Conservation (phyloP, 768 basidiomycete species). For the Russula brevipes region DNA sequence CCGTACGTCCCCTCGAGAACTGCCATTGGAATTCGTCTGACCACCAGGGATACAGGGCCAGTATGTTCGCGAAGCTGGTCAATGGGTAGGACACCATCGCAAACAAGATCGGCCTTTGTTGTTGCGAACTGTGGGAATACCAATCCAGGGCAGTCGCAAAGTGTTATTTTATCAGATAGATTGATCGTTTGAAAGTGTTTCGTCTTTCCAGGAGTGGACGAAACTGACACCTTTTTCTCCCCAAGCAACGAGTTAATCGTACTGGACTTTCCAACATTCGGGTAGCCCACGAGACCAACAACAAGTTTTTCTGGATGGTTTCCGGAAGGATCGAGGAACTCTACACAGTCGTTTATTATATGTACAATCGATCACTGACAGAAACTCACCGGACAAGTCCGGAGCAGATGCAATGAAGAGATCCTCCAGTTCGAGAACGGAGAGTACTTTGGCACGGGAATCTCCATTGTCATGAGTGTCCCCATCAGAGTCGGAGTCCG, state of each 20-base stretch:
- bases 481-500: conserved; percentile 48
- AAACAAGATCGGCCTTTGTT: conserved; percentile 92
- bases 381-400: conserved; percentile 50
- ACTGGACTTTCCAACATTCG: conserved; percentile 97
- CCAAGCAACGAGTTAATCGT: conserved; percentile 96
- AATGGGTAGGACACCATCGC: conserved; percentile 94
- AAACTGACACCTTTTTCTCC: conserved; percentile 97
- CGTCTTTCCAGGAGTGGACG: conserved; percentile 95
- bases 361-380: neutral
- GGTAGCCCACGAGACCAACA: conserved; percentile 94
- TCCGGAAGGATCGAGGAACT: conserved; percentile 54
- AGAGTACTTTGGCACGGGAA: conserved; percentile 68
- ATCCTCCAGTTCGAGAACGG: conserved; percentile 83
- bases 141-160: conserved; percentile 97
- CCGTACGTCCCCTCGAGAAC: conserved; percentile 92
- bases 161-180: conserved; percentile 76
- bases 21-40: conserved; percentile 69
- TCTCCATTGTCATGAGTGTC: conserved; percentile 49
- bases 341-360: conserved; percentile 35
- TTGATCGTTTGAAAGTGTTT: conserved; percentile 99
- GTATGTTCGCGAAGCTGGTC: conserved; percentile 95
- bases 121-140: conserved; percentile 99
- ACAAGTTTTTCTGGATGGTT: conserved; percentile 58
- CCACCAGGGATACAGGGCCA: conserved; percentile 75
- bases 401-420: conserved; percentile 72